Conservation (phyloP, 371 early-diverging fungal genomes). For the Mucor velutinosus region DNA sequence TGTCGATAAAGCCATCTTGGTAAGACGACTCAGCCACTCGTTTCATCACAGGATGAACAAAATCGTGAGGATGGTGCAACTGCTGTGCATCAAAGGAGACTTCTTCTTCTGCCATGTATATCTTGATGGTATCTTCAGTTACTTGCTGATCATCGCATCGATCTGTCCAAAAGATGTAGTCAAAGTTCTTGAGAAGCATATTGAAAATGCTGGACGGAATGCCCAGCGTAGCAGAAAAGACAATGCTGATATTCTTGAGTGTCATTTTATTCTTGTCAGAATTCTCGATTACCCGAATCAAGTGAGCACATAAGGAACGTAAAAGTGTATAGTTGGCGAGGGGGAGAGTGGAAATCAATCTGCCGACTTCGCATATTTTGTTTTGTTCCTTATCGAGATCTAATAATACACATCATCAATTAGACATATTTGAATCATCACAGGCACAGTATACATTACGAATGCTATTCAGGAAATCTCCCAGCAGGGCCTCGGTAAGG, state of each 20-base stretch:
- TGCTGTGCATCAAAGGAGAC: background rate
- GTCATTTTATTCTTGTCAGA: conserved; percentile 92
- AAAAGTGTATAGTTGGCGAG: conserved; percentile 87
- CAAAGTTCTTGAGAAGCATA: conserved; percentile 87
- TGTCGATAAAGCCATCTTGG: background rate
- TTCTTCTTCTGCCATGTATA: conserved; percentile 8
- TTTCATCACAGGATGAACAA: background rate
- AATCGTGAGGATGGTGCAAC: background rate
- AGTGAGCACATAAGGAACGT: conserved; percentile 84
- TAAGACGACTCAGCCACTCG: background rate
- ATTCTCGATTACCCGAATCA: conserved; percentile 84
- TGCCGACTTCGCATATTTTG: conserved; percentile 75
- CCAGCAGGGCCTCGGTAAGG: conserved; percentile 77
- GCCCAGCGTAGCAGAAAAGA: conserved; percentile 91
- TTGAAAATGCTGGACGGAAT: conserved; percentile 90
- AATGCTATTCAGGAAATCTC: conserved; percentile 77
- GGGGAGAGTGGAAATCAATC: conserved; percentile 80
- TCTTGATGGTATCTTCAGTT: conserved; percentile 9
- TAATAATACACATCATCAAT: conserved; percentile 15
- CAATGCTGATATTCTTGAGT: conserved; percentile 90
- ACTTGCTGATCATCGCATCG: background rate
- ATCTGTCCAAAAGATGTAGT: conserved; percentile 78
- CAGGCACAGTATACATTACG: conserved; percentile 39
- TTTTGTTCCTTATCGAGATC: conserved; percentile 74
- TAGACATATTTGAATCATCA: background rate